Percentiles rank a stretch among this genome's conserved stretches.
phyloP scores from a whole-genome alignment of 2,329 filamentous ascomycete species.

The Colletotrichum godetiae region DNA sequence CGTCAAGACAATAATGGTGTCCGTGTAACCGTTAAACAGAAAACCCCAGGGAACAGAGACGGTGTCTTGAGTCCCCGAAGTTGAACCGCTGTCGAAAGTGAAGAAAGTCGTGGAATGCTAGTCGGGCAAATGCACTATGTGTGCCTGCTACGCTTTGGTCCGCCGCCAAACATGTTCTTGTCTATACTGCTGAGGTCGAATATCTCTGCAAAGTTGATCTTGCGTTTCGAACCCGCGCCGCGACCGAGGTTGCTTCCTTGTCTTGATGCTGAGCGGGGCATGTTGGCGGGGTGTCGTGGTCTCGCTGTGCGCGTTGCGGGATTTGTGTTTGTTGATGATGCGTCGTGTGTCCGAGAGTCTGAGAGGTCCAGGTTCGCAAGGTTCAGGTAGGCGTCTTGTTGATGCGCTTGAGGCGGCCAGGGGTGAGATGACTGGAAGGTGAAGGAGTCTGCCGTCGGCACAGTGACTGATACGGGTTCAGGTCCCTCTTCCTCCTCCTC shows the following conservation, averaged over 20 bases:
- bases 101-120: constrained; percentile 1
- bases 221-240: constrained; percentile 77
- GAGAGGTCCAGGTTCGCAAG: constrained; percentile 71
- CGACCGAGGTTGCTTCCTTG: constrained; percentile 62
- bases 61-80: too few relatives aligned
- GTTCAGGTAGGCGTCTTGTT: constrained; percentile 67
- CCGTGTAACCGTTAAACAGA: constrained; percentile 25
- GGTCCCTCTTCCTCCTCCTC: constrained; percentile 24
- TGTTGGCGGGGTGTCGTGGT: constrained; percentile 31
- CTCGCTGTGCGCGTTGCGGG: constrained; percentile 25
- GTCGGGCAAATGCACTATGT: constrained; percentile 41
- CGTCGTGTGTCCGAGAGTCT: constrained; percentile 58
- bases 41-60: background rate
- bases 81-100: constrained; percentile 23
- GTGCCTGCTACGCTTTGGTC: constrained; percentile 64
- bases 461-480: constrained; percentile 51
- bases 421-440: constrained; percentile 75
- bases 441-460: constrained; percentile 71
- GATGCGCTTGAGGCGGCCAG: constrained; percentile 55
- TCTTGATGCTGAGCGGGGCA: constrained; percentile 25
- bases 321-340: constrained; percentile 41
- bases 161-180: constrained; percentile 67
- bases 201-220: constrained; percentile 79
- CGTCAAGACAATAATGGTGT: constrained; percentile 13
- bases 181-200: constrained; percentile 77